These are phyloP conservation scores for Oryza glaberrima DNA, from an alignment of 176 grass and related monocot genomes.

Conservation along the genomic window DNA sequence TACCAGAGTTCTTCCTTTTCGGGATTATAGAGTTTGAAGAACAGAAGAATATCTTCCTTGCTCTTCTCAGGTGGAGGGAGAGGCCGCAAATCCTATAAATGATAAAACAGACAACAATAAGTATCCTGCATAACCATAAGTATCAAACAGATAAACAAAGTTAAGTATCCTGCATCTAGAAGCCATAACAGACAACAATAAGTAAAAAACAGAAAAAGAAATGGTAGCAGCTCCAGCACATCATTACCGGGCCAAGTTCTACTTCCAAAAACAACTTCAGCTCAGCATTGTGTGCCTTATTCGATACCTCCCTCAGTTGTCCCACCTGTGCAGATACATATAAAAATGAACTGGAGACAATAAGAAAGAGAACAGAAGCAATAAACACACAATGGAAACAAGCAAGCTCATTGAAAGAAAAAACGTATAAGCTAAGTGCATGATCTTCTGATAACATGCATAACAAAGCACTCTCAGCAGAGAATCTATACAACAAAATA, in stretches of 20 bases:
- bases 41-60: constrained; percentile 92
- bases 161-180: constrained; percentile 26
- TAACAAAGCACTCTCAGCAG: neutral
- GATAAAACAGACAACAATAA: constrained; percentile 30
- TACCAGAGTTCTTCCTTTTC: constrained; percentile 92
- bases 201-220: constrained; percentile 8
- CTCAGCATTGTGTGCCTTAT: constrained; percentile 91
- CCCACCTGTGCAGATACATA: constrained; percentile 70
- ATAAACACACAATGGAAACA: constrained; percentile 25
- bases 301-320: constrained; percentile 87
- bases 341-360: neutral
- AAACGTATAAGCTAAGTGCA: neutral
- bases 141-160: constrained; percentile 30
- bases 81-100: constrained; percentile 66
- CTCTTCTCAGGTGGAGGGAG: constrained; percentile 78
- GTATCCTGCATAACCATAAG: neutral
- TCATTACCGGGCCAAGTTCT: constrained; percentile 76
- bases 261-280: constrained; percentile 91
- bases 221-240: neutral
- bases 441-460: constrained; percentile 1
- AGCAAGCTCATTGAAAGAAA: constrained; percentile 16
- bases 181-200: constrained; percentile 26
- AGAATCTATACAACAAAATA: constrained; percentile 27
- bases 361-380: constrained; percentile 13
- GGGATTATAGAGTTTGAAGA: constrained; percentile 88